Evolutionary conservation across 2,329 filamentous ascomycete species (phyloP).

Genomic region (Aureobasidium vineae): DNA sequence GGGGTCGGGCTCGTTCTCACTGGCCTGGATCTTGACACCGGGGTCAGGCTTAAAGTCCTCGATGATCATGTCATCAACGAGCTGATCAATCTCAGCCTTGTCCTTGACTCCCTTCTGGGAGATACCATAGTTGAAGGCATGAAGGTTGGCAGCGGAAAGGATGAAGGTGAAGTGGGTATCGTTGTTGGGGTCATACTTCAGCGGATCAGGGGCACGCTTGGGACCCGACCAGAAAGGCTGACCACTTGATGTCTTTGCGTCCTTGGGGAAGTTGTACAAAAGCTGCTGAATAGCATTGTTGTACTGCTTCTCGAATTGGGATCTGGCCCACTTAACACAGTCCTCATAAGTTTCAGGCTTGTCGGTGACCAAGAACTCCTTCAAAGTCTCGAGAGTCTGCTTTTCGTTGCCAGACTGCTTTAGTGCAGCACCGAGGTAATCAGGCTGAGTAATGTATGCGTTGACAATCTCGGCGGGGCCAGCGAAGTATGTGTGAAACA

Average conservation of each 20-base stretch:
- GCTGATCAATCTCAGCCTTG: constrained; percentile 70
- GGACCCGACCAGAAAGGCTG: constrained; percentile 97
- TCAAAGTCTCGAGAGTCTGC: constrained; percentile 83
- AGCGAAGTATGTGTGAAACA: constrained; percentile 92
- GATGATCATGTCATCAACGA: constrained; percentile 89
- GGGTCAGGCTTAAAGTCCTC: constrained; percentile 91
- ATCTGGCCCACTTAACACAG: constrained; percentile 92
- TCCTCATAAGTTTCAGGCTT: constrained; percentile 92
- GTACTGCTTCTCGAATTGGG: constrained; percentile 94
- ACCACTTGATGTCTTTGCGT: constrained; percentile 81
- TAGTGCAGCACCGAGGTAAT: constrained; percentile 81
- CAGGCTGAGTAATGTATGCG: constrained; percentile 79
- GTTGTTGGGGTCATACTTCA: constrained; percentile 85
- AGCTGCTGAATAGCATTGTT: constrained; percentile 96
- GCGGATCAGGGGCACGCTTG: constrained; percentile 88
- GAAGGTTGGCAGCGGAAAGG: constrained; percentile 82
- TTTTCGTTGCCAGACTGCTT: constrained; percentile 96
- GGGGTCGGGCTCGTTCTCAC: constrained; percentile 91
- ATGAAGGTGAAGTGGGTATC: constrained; percentile 85
- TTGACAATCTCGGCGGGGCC: constrained; percentile 94
- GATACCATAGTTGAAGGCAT: constrained; percentile 98
- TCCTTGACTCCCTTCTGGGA: constrained; percentile 70
- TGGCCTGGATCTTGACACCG: constrained; percentile 92
- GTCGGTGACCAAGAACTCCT: constrained; percentile 86
- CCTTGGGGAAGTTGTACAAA: constrained; percentile 95